Conservation (phyloP, 352 stramenopile species). For the Pythium grandisporangium region DNA sequence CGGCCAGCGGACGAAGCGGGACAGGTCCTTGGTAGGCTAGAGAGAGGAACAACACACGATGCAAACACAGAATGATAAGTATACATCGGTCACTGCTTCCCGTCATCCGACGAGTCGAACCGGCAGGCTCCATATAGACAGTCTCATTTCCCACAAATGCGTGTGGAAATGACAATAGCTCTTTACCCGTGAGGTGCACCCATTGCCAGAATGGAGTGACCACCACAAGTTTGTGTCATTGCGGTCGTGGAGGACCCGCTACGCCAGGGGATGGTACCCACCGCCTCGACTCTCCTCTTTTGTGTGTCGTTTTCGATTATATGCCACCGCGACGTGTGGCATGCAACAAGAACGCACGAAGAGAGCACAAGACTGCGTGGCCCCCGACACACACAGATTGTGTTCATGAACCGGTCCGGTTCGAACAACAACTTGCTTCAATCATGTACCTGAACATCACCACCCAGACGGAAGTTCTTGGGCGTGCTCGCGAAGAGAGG, state of each 20-base stretch:
- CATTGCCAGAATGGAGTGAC: constrained; percentile 29
- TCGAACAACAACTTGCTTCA: constrained; percentile 2
- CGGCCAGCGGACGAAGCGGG: constrained; percentile 98
- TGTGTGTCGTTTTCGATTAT: constrained; percentile 9
- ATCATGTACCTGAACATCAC: constrained; percentile 91
- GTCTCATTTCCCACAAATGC: no score
- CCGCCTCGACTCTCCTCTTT: no score
- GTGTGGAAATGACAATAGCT: constrained; percentile 24
- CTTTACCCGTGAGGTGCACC: constrained; percentile 74
- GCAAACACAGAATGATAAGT: no score
- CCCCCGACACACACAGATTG: no score
- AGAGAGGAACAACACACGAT: constrained; percentile 9
- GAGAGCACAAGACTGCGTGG: constrained; percentile 6
- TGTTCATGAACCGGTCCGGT: no score
- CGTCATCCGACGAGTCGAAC: no score
- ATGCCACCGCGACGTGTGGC: constrained; percentile 2
- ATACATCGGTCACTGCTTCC: neutral
- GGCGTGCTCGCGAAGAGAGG: constrained; percentile 93
- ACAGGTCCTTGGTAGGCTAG: constrained; percentile 94
- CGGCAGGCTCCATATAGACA: no score
- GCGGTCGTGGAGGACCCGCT: constrained; percentile 85
- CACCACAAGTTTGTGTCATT: constrained; percentile 90
- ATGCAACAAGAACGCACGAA: neutral
- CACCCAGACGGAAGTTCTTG: constrained; percentile 95
- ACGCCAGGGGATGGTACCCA: constrained; percentile 31